Conservation (phyloP, 2,329 filamentous ascomycete genomes). For the Ploettnerulaceae sp. region DNA sequence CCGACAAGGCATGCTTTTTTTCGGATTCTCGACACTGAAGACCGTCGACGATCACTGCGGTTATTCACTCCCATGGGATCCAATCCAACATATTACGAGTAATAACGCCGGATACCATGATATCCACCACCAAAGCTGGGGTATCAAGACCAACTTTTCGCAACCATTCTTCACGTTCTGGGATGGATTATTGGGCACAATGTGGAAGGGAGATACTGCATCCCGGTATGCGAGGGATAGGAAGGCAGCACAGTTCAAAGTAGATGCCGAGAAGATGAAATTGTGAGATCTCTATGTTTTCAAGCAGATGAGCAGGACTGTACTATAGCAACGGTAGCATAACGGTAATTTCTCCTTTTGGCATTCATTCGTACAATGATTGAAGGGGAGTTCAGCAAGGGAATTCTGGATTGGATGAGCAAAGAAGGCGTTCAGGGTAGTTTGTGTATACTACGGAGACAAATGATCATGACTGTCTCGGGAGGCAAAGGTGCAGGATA, state of each 20-base stretch:
- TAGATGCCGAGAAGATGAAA: slow-evolving; percentile 27
- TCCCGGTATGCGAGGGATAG: slow-evolving; percentile 27
- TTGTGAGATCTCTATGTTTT: slow-evolving; percentile 10
- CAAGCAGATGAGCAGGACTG: not conserved
- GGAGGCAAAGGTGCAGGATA: slow-evolving; percentile 19
- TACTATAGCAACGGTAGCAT: no score
- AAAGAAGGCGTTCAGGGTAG: no score
- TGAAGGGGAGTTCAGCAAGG: not conserved
- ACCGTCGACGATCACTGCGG: slow-evolving; percentile 98
- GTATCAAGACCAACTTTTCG: slow-evolving; percentile 92
- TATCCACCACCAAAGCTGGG: slow-evolving; percentile 98
- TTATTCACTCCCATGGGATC: slow-evolving; percentile 93
- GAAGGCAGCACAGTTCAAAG: slow-evolving; percentile 31
- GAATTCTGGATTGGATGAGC: not conserved
- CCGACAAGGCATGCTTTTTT: slow-evolving; percentile 85
- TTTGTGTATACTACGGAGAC: no score
- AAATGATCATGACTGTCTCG: slow-evolving; percentile 1
- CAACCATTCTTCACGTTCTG: slow-evolving; percentile 96
- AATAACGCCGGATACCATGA: slow-evolving; percentile 98
- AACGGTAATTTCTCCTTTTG: not conserved
- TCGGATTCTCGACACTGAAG: slow-evolving; percentile 84
- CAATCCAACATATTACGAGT: slow-evolving; percentile 81
- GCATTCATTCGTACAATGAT: not conserved
- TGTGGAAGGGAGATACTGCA: slow-evolving; percentile 31
- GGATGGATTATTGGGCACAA: slow-evolving; percentile 75